Evolutionary conservation across 768 basidiomycete species (phyloP).

Genomic region (Suillus hirtellus): DNA sequence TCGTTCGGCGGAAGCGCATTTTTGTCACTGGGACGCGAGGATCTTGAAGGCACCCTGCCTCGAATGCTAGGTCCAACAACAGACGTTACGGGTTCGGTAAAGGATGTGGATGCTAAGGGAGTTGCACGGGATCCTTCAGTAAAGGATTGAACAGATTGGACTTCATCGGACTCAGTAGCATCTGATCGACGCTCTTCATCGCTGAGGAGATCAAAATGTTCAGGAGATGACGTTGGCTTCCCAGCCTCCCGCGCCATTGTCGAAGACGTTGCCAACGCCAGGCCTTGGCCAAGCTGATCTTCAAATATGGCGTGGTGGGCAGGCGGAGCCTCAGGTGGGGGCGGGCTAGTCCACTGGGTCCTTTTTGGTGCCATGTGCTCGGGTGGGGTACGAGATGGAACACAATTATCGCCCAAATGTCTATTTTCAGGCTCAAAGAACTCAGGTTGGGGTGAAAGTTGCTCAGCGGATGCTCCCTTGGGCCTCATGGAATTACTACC

Average conservation of each 20-base stretch:
- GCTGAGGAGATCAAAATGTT: slow-evolving; percentile 58
- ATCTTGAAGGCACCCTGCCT: slow-evolving; percentile 28
- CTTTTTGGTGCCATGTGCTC: slow-evolving; percentile 83
- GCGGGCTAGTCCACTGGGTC: slow-evolving; percentile 83
- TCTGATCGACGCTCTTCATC: slow-evolving; percentile 67
- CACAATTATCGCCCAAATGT: slow-evolving; percentile 32
- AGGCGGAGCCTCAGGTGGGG: slow-evolving; percentile 72
- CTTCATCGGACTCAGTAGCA: slow-evolving; percentile 64
- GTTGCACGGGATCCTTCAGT: slow-evolving; percentile 50
- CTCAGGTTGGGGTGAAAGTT: slow-evolving; percentile 51
- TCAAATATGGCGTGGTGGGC: slow-evolving; percentile 69
- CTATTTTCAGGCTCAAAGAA: slow-evolving; percentile 46
- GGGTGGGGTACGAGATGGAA: slow-evolving; percentile 48
- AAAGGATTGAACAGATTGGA: slow-evolving; percentile 66
- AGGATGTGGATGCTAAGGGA: slow-evolving; percentile 1
- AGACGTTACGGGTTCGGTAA: slow-evolving; percentile 14
- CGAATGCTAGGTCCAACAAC: slow-evolving; percentile 18
- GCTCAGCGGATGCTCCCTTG: slow-evolving; percentile 43
- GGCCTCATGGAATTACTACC: slow-evolving; percentile 61
- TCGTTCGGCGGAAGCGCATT: slow-evolving; percentile 12
- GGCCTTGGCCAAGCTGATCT: slow-evolving; percentile 60
- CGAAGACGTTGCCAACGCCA: slow-evolving; percentile 69
- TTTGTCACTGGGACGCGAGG: slow-evolving; percentile 12
- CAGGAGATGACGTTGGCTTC: slow-evolving; percentile 53
- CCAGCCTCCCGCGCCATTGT: slow-evolving; percentile 59